Percentiles rank a stretch among this genome's conserved stretches.
phyloP scores from a whole-genome alignment of 257 asterid genomes.

The Nicotiana paniculata region DNA sequence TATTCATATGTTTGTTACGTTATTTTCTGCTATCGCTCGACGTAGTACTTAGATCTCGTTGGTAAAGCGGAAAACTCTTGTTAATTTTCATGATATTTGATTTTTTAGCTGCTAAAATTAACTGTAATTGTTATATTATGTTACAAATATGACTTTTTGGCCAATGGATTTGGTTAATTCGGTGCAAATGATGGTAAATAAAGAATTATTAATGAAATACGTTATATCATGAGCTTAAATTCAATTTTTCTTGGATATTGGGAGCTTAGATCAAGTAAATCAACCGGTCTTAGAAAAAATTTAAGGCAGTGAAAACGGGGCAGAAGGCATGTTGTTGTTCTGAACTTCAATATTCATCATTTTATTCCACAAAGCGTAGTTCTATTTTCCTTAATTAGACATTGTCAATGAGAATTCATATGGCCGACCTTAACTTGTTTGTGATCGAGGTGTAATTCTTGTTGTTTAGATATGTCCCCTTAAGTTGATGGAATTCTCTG shows the following conservation, averaged over 20 bases:
- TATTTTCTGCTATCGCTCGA: neutral
- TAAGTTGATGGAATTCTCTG: neutral
- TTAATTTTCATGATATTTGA: neutral
- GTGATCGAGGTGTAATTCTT: too few relatives aligned
- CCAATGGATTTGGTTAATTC: neutral
- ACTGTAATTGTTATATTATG: neutral
- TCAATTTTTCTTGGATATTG: neutral
- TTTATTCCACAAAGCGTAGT: neutral
- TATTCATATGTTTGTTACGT: neutral
- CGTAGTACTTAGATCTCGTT: neutral
- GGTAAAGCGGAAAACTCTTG: neutral
- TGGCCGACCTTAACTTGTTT: too few relatives aligned
- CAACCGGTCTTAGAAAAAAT: neutral
- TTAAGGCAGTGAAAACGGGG: neutral
- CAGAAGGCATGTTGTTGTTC: neutral
- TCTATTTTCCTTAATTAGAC: neutral
- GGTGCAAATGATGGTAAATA: neutral
- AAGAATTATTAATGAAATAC: neutral
- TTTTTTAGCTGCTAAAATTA: neutral
- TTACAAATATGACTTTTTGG: neutral
- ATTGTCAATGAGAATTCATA: too few relatives aligned
- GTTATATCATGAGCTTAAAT: neutral
- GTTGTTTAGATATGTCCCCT: neutral
- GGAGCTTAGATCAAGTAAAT: neutral
- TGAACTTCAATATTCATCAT: neutral